Conservation (phyloP, 441 rosid species). For the Viola pubescens region DNA sequence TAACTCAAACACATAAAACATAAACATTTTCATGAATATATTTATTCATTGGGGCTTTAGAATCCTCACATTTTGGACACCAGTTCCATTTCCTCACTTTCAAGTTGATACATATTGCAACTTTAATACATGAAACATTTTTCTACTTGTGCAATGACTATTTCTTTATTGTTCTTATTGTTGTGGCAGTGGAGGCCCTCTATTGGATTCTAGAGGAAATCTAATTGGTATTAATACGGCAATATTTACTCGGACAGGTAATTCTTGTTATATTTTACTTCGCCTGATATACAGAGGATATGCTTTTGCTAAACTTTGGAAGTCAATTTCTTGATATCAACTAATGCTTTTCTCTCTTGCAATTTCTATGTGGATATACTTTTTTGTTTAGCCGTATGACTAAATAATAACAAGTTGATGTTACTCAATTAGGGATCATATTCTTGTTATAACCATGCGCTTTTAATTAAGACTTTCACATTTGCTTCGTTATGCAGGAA, state of each 20-base stretch:
- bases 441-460: background rate
- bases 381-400: background rate
- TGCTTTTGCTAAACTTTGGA: background rate
- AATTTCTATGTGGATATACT: background rate
- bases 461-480: background rate
- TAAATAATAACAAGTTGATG: background rate
- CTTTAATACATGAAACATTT: background rate
- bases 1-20: background rate
- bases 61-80: background rate
- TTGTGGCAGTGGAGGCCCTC: slow-evolving; percentile 79
- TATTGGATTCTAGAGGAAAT: slow-evolving; percentile 83
- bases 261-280: background rate
- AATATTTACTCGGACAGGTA: slow-evolving; percentile 86
- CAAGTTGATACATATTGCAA: background rate
- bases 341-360: background rate
- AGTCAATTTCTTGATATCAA: background rate
- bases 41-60: background rate
- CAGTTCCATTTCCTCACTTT: background rate
- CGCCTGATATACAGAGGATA: slow-evolving; percentile 1
- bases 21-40: background rate
- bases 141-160: background rate
- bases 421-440: background rate
- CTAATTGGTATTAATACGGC: slow-evolving; percentile 90
- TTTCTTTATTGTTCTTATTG: slow-evolving; percentile 11
- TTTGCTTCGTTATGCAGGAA: slow-evolving; percentile 39